phyloP scores from a whole-genome alignment of 192 early-diverging fungal genomes.

The Rhizophagus clarus region DNA sequence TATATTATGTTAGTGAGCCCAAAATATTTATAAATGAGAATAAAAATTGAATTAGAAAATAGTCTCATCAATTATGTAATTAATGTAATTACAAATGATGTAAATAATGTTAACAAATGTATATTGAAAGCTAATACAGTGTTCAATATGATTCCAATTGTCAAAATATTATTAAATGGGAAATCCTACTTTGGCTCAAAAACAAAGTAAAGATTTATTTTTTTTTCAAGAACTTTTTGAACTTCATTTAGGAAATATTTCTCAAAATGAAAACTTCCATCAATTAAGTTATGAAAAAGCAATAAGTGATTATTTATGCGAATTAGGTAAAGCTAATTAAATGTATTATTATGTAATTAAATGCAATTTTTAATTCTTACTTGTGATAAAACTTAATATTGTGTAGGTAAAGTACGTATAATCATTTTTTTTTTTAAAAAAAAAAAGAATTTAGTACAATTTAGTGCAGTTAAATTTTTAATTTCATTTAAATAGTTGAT shows the following conservation, averaged over 20 bases:
- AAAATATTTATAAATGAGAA: no score
- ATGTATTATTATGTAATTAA: no score
- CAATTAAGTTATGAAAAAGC: conserved; percentile 49
- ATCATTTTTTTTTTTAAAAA: no score
- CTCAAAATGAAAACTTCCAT: conserved; percentile 45
- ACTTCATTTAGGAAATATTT: conserved; percentile 42
- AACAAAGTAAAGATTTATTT: not conserved
- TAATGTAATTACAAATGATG: conserved; percentile 10
- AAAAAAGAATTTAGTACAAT: no score
- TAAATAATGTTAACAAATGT: not conserved
- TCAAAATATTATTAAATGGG: not conserved
- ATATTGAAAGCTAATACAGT: conserved; percentile 9
- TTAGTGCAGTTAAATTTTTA: no score
- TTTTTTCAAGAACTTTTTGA: conserved; percentile 5
- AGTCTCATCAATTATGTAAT: no score
- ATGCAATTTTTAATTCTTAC: no score
- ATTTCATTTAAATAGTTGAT: conserved; percentile 10
- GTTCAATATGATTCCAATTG: conserved; percentile 2
- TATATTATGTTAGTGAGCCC: no score
- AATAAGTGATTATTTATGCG: conserved; percentile 54
- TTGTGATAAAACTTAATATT: no score
- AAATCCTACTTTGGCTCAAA: not conserved
- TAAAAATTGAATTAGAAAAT: no score
- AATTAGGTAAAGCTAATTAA: not conserved
- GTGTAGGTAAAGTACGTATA: no score